These are phyloP conservation scores for Cydonia oblonga DNA, from an alignment of 331 rosid genomes.

Conservation along the genomic window DNA sequence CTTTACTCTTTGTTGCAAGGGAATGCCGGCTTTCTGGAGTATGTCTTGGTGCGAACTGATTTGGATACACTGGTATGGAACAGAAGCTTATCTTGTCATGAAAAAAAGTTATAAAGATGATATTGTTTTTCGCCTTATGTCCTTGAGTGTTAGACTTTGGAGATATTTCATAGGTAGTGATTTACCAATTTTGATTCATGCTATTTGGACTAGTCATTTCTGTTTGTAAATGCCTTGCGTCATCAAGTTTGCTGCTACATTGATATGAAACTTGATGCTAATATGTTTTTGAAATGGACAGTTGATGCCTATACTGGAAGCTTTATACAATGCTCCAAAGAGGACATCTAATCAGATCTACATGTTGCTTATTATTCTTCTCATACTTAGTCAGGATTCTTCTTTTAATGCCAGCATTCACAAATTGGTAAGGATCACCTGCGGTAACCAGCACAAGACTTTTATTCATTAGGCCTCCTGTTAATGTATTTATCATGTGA, in stretches of 20 bases:
- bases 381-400: slow-evolving; percentile 97
- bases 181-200: not conserved
- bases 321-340: slow-evolving; percentile 71
- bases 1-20: slow-evolving; percentile 95
- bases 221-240: not conserved
- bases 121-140: not conserved
- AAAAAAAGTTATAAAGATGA: not conserved
- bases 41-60: slow-evolving; percentile 98
- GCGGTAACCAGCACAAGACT: not conserved
- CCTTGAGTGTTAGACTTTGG: not conserved
- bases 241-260: not conserved
- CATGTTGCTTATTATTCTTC: slow-evolving; percentile 89
- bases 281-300: slow-evolving; percentile 39
- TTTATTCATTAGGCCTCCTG: slow-evolving; percentile 9
- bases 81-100: slow-evolving; percentile 15
- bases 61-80: slow-evolving; percentile 85
- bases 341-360: slow-evolving; percentile 90
- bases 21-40: slow-evolving; percentile 79
- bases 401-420: slow-evolving; percentile 95
- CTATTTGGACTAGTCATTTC: not conserved
- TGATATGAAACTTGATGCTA: slow-evolving; percentile 4
- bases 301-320: slow-evolving; percentile 97
- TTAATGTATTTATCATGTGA: slow-evolving; percentile 20
- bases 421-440: slow-evolving; percentile 58
- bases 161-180: not conserved